A percentile compares a stretch with the other conserved stretches of the same genome.
Evolutionary conservation across 1,284 basidiomycete genomes (phyloP).

Genomic region (Xanthoconium separans): DNA sequence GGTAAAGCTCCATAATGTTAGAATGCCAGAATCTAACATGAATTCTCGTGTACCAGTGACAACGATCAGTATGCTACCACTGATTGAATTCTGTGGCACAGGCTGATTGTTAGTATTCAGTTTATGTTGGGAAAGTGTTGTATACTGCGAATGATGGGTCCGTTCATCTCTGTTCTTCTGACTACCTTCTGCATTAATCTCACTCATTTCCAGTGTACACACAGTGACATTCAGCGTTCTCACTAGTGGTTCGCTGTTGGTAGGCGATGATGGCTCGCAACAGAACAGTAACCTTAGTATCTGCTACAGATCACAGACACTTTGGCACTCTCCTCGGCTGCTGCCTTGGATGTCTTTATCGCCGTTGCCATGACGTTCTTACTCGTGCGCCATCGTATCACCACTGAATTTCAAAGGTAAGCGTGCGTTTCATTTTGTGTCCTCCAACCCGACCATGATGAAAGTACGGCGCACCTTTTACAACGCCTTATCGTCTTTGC

Average conservation of each 20-base stretch:
- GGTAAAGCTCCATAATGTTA: constrained; percentile 2
- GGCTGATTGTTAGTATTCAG: neutral
- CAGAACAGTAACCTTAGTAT: neutral
- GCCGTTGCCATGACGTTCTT: neutral
- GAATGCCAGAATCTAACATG: neutral
- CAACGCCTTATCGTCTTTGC: constrained; percentile 14
- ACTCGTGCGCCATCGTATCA: neutral
- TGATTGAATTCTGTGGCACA: neutral
- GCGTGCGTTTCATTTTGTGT: neutral
- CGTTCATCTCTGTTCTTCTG: neutral
- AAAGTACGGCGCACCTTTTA: constrained; percentile 8
- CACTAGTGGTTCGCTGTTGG: neutral
- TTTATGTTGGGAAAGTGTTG: neutral
- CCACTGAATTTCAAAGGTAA: neutral
- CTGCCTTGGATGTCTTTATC: neutral
- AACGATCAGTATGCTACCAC: neutral
- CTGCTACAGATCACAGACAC: neutral
- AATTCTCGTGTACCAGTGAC: neutral
- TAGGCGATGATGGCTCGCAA: neutral
- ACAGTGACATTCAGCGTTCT: neutral
- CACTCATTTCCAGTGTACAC: neutral
- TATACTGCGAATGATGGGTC: constrained; percentile 9
- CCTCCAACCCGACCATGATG: neutral
- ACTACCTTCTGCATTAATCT: neutral
- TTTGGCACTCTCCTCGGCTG: neutral